Percentiles rank a stretch among this genome's conserved stretches.
phyloP scores from a whole-genome alignment of 2,329 filamentous ascomycete genomes.

The Aspergillus quadrilineatus region DNA sequence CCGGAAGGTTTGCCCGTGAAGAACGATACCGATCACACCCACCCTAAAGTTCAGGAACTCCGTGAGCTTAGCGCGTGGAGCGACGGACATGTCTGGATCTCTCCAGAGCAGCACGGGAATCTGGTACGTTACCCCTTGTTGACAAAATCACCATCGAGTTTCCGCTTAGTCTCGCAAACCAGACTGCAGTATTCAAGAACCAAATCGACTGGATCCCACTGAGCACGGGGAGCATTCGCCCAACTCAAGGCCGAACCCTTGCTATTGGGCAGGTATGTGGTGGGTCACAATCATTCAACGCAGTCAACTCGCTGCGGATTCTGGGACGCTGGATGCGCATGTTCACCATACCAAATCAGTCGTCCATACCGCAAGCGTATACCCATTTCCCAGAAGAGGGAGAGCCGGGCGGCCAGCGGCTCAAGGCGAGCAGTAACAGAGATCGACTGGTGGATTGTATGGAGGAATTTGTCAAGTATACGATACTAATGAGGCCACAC shows the following conservation, averaged over 20 bases:
- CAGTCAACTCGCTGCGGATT: constrained; percentile 64
- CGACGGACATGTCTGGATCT: constrained; percentile 66
- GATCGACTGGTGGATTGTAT: constrained; percentile 65
- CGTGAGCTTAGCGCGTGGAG: constrained; percentile 62
- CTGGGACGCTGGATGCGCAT: constrained; percentile 70
- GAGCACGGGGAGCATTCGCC: constrained; percentile 60
- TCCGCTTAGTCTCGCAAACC: neutral
- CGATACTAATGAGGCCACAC: constrained; percentile 62
- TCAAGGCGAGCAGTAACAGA: constrained; percentile 58
- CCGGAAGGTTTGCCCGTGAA: constrained; percentile 61
- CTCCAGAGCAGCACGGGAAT: constrained; percentile 66
- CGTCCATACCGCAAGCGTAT: constrained; percentile 62
- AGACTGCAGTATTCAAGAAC: constrained; percentile 67
- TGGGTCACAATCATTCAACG: constrained; percentile 67
- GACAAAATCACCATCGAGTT: no score
- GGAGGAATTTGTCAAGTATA: constrained; percentile 71
- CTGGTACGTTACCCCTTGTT: constrained; percentile 43
- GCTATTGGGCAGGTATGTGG: constrained; percentile 63
- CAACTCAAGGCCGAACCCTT: constrained; percentile 65
- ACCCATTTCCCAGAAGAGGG: constrained; percentile 59
- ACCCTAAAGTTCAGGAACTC: constrained; percentile 63
- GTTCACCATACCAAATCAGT: constrained; percentile 67
- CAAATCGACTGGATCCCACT: constrained; percentile 71
- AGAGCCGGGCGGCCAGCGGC: constrained; percentile 47
- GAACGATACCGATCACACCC: constrained; percentile 58